Evolutionary conservation across 2,329 filamentous ascomycete species (phyloP), one percentile per base, ranked within the genome.

Genomic region (Colletotrichum chrysophilum): DNA sequence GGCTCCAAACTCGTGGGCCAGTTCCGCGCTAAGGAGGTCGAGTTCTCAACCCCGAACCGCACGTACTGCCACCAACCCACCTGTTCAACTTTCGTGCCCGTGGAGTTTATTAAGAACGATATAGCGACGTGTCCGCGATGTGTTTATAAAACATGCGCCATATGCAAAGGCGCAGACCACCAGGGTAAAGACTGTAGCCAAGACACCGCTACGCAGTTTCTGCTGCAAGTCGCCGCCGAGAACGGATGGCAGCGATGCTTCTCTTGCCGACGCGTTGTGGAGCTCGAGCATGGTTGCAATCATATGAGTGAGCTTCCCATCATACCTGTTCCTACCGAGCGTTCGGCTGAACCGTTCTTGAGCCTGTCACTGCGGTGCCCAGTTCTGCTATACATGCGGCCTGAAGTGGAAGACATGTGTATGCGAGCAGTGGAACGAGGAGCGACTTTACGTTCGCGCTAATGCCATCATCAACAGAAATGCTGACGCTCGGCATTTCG

Each of bases 331-430:
- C 21, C 21, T 24, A 24, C 21, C 21, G 21, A 24, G 21, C 21
- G 21, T 24, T 38, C 36, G 16, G 36, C 16, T 18, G 16, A 24
- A 24, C 21, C 4, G 16, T 38, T 18, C 36, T 18, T 18, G 36
- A 43, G 36, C 36, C 36, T 43, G 36, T 18, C 16, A 9, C 2
- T 91, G 89, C 66, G 78, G 83, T 0, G 79, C 82, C 0, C 34
- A 90, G n/a, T 91, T 90, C 77, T 91, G 89, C 78, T 90, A 89
- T 52, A 18, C 80, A 0, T 91, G 89, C 56, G 88, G 88, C 6
- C 16, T 21, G 0, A 4, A 0, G 5, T 89, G 88, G 88, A 86
- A 85, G 30, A 81, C 60, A 0, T 89, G 86, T 32, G 0, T 0
- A 0, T 90, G 88, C 68, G 74, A 48, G 2, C 82, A 82, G 16